A percentile compares a stretch with the other conserved stretches of the same genome.
These are phyloP conservation scores for Clarireedia homoeocarpa DNA, from an alignment of 2,329 filamentous ascomycete genomes.

Conservation along the genomic window DNA sequence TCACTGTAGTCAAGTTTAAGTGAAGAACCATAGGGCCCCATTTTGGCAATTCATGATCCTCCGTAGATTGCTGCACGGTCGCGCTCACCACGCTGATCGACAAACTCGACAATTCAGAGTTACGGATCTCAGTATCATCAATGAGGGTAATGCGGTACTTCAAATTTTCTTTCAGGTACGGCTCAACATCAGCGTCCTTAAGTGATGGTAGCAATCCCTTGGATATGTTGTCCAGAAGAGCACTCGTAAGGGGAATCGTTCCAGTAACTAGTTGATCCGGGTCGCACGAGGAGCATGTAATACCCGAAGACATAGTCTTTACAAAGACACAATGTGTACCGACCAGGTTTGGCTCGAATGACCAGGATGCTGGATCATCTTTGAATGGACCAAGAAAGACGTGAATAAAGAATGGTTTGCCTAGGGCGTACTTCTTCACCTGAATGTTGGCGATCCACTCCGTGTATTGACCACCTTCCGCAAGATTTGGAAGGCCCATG, in stretches of 20 bases:
- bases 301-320: conserved; percentile 12
- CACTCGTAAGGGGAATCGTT: conserved; percentile 37
- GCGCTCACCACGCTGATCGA: conserved; percentile 21
- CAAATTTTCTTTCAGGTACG: conserved; percentile 23
- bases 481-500: not conserved
- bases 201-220: conserved; percentile 27
- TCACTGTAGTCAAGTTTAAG: not conserved
- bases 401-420: conserved; percentile 56
- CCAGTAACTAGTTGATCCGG: conserved; percentile 31
- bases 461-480: conserved; percentile 13
- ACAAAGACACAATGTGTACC: conserved; percentile 32
- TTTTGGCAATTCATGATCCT: conserved; percentile 1
- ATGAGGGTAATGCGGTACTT: conserved; percentile 20
- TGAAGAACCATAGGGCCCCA: conserved; percentile 1
- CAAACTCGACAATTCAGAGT: conserved; percentile 19
- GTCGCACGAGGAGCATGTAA: conserved; percentile 10
- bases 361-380: conserved; percentile 20
- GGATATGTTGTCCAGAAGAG: conserved; percentile 29
- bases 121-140: conserved; percentile 16
- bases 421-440: conserved; percentile 51
- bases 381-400: conserved; percentile 52
- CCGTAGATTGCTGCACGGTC: not conserved
- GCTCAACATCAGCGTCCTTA: conserved; percentile 16
- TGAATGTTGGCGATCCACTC: conserved; percentile 65
- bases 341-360: conserved; percentile 24